A percentile compares a stretch with the other conserved stretches of the same genome.
Evolutionary conservation across 805 yeast species (phyloP).

Genomic region (Cyberlindnera amylophila): DNA sequence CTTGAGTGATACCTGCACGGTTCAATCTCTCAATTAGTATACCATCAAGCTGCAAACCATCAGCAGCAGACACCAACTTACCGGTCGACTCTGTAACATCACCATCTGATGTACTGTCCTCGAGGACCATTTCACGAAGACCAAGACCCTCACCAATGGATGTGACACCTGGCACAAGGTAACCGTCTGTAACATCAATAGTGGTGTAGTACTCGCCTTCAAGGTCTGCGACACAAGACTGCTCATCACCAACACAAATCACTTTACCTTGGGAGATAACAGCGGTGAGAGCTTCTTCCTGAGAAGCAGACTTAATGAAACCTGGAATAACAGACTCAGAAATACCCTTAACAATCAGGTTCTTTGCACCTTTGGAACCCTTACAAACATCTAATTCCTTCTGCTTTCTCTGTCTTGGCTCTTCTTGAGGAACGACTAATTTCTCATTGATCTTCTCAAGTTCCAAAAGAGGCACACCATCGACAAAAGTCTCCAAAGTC

Average conservation of each 20-base stretch:
- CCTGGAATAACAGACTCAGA: slow-evolving; percentile 4
- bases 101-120: slow-evolving; percentile 7
- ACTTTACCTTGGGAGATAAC: slow-evolving; percentile 3
- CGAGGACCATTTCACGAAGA: slow-evolving; percentile 7
- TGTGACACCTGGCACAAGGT: slow-evolving; percentile 6
- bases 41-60: slow-evolving; percentile 8
- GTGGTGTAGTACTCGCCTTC: background rate
- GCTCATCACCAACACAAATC: slow-evolving; percentile 4
- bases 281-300: slow-evolving; percentile 2
- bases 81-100: background rate
- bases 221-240: background rate
- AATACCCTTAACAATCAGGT: slow-evolving; percentile 4
- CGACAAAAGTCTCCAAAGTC: slow-evolving; percentile 5
- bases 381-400: background rate
- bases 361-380: background rate
- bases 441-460: background rate
- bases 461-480: slow-evolving; percentile 7
- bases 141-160: slow-evolving; percentile 8
- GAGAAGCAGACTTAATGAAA: background rate
- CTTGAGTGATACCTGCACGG: slow-evolving; percentile 7
- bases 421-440: background rate
- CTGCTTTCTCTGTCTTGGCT: background rate
- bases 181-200: slow-evolving; percentile 4
- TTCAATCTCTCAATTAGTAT: slow-evolving; percentile 4
- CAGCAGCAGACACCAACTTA: slow-evolving; percentile 8